Base-by-base conservation (phyloP, 1,284 basidiomycete genomes). In the Trametes pubescens region DNA sequence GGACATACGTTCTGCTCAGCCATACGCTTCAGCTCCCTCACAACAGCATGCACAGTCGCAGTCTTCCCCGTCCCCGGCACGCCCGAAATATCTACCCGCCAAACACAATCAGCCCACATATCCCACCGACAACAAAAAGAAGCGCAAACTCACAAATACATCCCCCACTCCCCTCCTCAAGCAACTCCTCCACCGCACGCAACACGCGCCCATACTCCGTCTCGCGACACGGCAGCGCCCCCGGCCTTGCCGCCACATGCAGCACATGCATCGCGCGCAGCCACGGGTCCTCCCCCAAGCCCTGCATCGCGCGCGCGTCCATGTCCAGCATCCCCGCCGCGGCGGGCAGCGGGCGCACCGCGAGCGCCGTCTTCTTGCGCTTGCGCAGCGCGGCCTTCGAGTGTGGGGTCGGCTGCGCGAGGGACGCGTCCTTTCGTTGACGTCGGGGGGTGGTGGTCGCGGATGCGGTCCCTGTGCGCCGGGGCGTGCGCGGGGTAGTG, bases 51-150 rank as follows among this genome's bases (percentile, higher is more conserved):
- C 0, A 99, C 96, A 0, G 98, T 99, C 0, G 98, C 98, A 2
- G 98, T 99, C 80, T 99, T 99, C 2, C 98, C 97, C 9, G 97
- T 99, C 1, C 98, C 98, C 9, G 98, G 98, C 1, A 99, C 95
- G 22, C 97, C 98, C 6, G 96, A 97, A 51, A 99, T 96, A 76
- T 97, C 95, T 96, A 55, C 21, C 57, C 10, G 14, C 21, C 49
- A 44, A 34, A 24, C 51, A n/a, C 38, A 3, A 13, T 57, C 55
- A 48, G 55, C 40, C 10, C 18, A 5, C 29, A 32, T 8, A 3
- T 32, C 29, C 29, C 29, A 32, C 29, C 29, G 4, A 3, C 29
- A 32, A 8, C 6, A n/a, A 21, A 14, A 55, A 22, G 16, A 13
- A 24, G 14, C 11, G 34, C 49, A 47, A 0, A 84, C 95, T 74